Evolutionary conservation across 2,329 filamentous ascomycete species (phyloP), one percentile per base, ranked within the genome.

Genomic region (Colletotrichum chlorophyti): DNA sequence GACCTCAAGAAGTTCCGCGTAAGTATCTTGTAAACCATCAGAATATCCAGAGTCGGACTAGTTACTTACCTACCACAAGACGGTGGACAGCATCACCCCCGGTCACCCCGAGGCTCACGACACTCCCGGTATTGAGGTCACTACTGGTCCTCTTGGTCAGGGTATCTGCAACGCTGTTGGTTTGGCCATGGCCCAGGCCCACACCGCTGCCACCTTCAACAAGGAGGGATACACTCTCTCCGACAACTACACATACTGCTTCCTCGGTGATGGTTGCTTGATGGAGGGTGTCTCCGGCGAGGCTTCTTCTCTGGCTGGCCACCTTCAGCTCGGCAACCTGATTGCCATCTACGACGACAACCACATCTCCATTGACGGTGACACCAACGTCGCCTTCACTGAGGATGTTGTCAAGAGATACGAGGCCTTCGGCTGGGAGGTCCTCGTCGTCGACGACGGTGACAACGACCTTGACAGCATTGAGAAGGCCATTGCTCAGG

Each of bases 311-410:
- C 85, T 93, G 68, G 95, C 95, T 68, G 95, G 95, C 73, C 95
- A 99, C 83, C 85, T 98, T 77, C 91, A 98, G 85, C 88, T 99
- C 65, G 95, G 94, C 74, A 99, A 98, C 85, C 84, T 99, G 72
- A 98, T 98, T 79, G 88, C 86, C 78, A 85, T 99, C 79, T 99
- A 94, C 79, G 95, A 99, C 74, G 95, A 99, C 84, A 99, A 99
- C 87, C 91, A 97, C 78, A 98, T 99, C 74, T 96, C 84, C 70
- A 88, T 88, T 73, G 95, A 99, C 73, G 95, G 95, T 78, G 90
- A 97, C 83, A 98, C 91, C 80, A 95, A 95, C 81, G 88, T 86
- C 72, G 90, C 95, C 66, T 98, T 99, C 84, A 99, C 95, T 61
- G 95, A 99, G 83, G 93, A 99, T 69, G 94, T 98, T 62, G 76